A percentile compares a stretch with the other conserved stretches of the same genome.
Conservation (phyloP, 768 basidiomycete genomes). For the Kondoa subrosea region DNA sequence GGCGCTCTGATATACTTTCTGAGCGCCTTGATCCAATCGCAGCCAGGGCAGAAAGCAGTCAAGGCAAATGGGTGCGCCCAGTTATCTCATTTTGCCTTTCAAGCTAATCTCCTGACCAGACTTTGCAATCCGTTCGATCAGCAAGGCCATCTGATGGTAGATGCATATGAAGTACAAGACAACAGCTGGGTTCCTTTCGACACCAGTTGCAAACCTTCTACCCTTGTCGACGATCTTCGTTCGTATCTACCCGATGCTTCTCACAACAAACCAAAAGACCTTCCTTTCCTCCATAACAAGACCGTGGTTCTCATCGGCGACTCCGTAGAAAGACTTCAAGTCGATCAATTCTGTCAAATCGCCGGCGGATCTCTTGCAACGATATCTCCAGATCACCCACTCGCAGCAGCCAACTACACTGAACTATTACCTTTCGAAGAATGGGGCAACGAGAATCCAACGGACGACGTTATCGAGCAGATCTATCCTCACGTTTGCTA, state of each 20-base stretch:
- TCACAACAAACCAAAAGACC: slow-evolving; percentile 11
- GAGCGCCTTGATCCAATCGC: no score
- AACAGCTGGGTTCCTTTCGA: slow-evolving; percentile 21
- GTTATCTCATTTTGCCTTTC: no score
- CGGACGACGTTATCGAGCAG: slow-evolving; percentile 23
- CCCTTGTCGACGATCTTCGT: slow-evolving; percentile 23
- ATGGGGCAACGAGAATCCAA: slow-evolving; percentile 17
- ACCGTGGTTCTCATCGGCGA: slow-evolving; percentile 28
- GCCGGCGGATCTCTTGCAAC: slow-evolving; percentile 25
- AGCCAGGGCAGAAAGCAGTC: no score
- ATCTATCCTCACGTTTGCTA: slow-evolving; percentile 26
- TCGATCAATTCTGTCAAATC: slow-evolving; percentile 27
- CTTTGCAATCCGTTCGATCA: no score
- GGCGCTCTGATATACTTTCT: no score
- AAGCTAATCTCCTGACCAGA: no score
- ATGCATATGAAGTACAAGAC: no score
- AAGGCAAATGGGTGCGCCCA: no score
- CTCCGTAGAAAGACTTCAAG: slow-evolving; percentile 27
- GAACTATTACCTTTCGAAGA: slow-evolving; percentile 10
- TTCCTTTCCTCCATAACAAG: slow-evolving; percentile 25
- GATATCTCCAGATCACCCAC: slow-evolving; percentile 15
- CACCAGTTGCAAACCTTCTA: slow-evolving; percentile 19
- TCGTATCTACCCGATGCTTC: no score
- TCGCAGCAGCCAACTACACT: slow-evolving; percentile 7
- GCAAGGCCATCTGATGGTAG: no score